A percentile compares a stretch with the other conserved stretches of the same genome.
Evolutionary conservation across 2,329 filamentous ascomycete genomes (phyloP).

Genomic region (Penicillium sumatraense): DNA sequence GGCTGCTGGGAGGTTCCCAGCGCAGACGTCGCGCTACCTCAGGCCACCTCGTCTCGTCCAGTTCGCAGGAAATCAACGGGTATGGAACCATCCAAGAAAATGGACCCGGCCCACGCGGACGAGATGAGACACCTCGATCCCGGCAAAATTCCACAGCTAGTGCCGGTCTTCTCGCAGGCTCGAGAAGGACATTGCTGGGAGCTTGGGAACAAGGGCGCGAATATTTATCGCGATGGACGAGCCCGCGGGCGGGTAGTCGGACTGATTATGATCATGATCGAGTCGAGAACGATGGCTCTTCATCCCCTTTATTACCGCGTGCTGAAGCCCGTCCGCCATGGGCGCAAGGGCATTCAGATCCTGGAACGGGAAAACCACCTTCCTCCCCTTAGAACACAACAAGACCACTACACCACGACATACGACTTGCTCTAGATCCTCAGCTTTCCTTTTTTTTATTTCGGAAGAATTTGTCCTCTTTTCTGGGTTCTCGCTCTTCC

Average conservation of each 20-base stretch:
- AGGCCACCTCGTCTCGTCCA: constrained; percentile 32
- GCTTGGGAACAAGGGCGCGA: constrained; percentile 32
- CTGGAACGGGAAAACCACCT: neutral
- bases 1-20: constrained; percentile 18
- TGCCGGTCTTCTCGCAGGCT: constrained; percentile 30
- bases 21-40: constrained; percentile 22
- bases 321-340: constrained; percentile 7
- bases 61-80: constrained; percentile 22
- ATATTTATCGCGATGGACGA: constrained; percentile 31
- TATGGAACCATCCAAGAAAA: constrained; percentile 34
- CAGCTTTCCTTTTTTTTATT: neutral
- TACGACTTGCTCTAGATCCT: neutral
- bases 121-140: constrained; percentile 1
- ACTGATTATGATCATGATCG: too few relatives aligned
- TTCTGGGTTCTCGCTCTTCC: neutral
- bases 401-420: neutral
- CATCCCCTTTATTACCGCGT: constrained; percentile 21
- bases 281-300: constrained; percentile 9
- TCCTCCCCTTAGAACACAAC: constrained; percentile 11
- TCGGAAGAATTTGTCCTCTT: neutral
- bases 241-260: constrained; percentile 22
- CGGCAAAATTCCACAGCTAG: neutral
- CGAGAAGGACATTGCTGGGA: constrained; percentile 30
- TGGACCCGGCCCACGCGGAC: constrained; percentile 6
- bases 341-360: neutral